phyloP scores from a whole-genome alignment of 495 filamentous ascomycete genomes.

The Penicillium flavigenum region DNA sequence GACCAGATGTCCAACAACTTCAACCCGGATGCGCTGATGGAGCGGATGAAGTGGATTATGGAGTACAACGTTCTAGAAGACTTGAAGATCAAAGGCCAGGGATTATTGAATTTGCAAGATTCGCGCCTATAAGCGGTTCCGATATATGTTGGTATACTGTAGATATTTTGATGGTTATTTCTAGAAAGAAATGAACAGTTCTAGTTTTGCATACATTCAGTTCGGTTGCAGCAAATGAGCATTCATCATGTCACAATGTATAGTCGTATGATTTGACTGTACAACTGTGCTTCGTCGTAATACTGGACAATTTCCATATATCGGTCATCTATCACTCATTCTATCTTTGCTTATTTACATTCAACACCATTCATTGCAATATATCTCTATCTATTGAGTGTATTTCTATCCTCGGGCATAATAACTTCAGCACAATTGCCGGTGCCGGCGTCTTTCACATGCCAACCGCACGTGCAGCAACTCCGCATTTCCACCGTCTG shows the following conservation, averaged over 20 bases:
- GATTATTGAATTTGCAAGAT: slow-evolving; percentile 21
- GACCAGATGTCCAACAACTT: slow-evolving; percentile 25
- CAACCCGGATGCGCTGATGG: slow-evolving; percentile 24
- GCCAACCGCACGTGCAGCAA: slow-evolving; percentile 25
- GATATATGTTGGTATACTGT: background rate
- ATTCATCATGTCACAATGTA: background rate
- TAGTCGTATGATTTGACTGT: background rate
- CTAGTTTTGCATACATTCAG: background rate
- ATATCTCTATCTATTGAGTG: background rate
- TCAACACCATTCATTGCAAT: background rate
- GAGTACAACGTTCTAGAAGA: slow-evolving; percentile 36
- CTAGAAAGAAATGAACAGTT: slow-evolving; percentile 8
- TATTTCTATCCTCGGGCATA: background rate
- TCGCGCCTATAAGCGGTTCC: slow-evolving; percentile 16
- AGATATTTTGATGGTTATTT: slow-evolving; percentile 6
- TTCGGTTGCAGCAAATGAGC: background rate
- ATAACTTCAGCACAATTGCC: slow-evolving; percentile 3
- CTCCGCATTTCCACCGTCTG: slow-evolving; percentile 29
- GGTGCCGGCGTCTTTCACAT: slow-evolving; percentile 27
- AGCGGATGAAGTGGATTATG: slow-evolving; percentile 39
- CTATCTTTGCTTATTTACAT: background rate
- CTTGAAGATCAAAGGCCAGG: slow-evolving; percentile 25
- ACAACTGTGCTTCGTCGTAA: background rate
- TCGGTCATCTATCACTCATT: background rate
- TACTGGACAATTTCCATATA: background rate